These are phyloP conservation scores for Saccharomycopsis sp. DNA, from an alignment of 805 yeast genomes.

Conservation along the genomic window DNA sequence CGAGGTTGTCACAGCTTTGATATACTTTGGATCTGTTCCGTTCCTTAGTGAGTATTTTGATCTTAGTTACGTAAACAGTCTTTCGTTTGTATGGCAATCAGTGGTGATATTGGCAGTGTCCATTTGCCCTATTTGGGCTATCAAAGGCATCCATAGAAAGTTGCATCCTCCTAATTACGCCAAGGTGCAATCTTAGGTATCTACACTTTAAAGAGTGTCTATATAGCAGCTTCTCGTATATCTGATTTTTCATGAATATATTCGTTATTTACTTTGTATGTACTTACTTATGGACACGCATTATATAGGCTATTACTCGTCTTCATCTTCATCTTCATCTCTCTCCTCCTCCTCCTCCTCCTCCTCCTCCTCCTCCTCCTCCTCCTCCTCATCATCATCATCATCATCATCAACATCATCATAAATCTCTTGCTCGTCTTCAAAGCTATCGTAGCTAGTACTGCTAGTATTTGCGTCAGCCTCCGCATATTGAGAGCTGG, in stretches of 20 bases:
- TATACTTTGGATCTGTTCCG: constrained; percentile 74
- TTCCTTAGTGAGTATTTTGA: constrained; percentile 84
- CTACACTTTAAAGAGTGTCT: background rate
- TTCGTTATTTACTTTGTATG: constrained; percentile 19
- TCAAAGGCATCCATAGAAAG: constrained; percentile 64
- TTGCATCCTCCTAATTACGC: constrained; percentile 94
- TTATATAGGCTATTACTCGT: constrained; percentile 24
- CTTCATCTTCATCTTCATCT: constrained; percentile 24
- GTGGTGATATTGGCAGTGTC: constrained; percentile 60
- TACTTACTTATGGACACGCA: no score
- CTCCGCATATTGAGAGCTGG: constrained; percentile 15
- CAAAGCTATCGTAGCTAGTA: background rate
- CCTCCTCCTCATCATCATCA: constrained; percentile 14
- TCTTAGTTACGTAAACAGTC: constrained; percentile 49
- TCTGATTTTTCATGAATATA: constrained; percentile 10
- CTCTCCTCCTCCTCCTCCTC: constrained; percentile 28
- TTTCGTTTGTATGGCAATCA: constrained; percentile 64
- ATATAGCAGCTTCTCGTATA: background rate
- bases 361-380: no score
- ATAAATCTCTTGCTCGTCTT: constrained; percentile 7
- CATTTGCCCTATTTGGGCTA: constrained; percentile 84
- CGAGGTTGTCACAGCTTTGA: constrained; percentile 59
- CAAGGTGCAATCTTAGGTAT: constrained; percentile 94
- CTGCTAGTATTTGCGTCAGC: constrained; percentile 4
- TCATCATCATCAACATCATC: constrained; percentile 11